These are phyloP conservation scores for Podila verticillata DNA, from an alignment of 192 early-diverging fungal species.

Conservation along the genomic window DNA sequence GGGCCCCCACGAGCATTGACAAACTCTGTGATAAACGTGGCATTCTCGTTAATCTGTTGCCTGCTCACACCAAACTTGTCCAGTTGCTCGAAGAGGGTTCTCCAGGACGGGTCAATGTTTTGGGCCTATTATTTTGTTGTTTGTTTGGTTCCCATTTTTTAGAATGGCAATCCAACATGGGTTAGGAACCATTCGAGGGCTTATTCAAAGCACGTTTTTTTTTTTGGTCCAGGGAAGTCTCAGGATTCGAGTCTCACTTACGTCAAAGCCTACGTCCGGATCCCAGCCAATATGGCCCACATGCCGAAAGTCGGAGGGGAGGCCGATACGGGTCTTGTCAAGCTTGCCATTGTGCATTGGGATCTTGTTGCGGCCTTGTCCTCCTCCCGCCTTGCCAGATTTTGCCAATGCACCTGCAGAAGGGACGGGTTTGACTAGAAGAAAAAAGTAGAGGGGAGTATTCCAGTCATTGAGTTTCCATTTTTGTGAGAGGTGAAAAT, in stretches of 20 bases:
- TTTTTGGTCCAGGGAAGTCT: not conserved
- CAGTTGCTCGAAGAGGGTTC: conserved; percentile 72
- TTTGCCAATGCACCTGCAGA: conserved; percentile 36
- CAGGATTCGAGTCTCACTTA: conserved; percentile 11
- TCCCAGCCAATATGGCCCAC: conserved; percentile 72
- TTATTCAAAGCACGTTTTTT: not conserved
- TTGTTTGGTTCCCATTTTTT: not conserved
- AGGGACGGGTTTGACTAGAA: conserved; percentile 43
- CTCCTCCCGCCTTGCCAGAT: conserved; percentile 30
- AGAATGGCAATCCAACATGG: not conserved
- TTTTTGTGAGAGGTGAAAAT: conserved; percentile 8
- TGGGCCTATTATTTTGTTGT: conserved; percentile 54
- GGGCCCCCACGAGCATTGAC: conserved; percentile 71
- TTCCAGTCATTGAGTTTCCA: not conserved
- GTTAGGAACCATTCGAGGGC: not conserved
- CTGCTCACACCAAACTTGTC: conserved; percentile 71
- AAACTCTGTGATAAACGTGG: conserved; percentile 76
- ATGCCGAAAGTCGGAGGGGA: conserved; percentile 64
- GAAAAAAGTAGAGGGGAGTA: not conserved
- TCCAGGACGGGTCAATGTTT: conserved; percentile 77
- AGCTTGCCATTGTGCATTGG: conserved; percentile 57
- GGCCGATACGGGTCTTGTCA: conserved; percentile 67
- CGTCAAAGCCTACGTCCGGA: conserved; percentile 66
- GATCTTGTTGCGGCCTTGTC: conserved; percentile 51
- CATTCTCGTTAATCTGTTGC: conserved; percentile 59